A percentile compares a stretch with the other conserved stretches of the same genome.
These are phyloP conservation scores for Tylopilus sp. DNA, from an alignment of 768 basidiomycete genomes.

Conservation along the genomic window DNA sequence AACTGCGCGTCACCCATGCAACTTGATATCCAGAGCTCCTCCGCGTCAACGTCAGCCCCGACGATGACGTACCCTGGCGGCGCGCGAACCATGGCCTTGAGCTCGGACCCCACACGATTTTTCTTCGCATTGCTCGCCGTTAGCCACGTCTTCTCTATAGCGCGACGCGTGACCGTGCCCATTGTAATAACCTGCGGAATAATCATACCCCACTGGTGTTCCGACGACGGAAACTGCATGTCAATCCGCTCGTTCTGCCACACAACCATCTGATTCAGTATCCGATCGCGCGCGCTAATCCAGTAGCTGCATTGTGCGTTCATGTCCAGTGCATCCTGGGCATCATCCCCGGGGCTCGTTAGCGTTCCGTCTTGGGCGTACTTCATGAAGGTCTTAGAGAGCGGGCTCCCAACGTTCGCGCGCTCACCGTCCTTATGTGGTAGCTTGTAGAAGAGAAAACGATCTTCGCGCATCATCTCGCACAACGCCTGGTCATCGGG, in stretches of 20 bases:
- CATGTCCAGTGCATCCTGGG: slow-evolving; percentile 83
- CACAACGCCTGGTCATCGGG: slow-evolving; percentile 57
- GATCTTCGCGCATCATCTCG: slow-evolving; percentile 36
- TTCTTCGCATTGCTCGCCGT: slow-evolving; percentile 98
- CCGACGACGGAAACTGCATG: slow-evolving; percentile 45
- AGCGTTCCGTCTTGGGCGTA: slow-evolving; percentile 85
- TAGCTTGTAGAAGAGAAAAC: slow-evolving; percentile 80
- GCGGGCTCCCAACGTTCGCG: slow-evolving; percentile 92
- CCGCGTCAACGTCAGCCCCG: slow-evolving; percentile 97
- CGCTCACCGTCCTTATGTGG: slow-evolving; percentile 95
- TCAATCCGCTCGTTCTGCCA: slow-evolving; percentile 59
- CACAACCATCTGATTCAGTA: slow-evolving; percentile 89
- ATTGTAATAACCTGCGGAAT: slow-evolving; percentile 95
- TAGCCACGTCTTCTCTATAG: slow-evolving; percentile 97
- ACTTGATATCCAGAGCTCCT: slow-evolving; percentile 98
- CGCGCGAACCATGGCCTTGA: slow-evolving; percentile 96
- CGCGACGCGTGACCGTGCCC: slow-evolving; percentile 97
- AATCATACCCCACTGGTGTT: slow-evolving; percentile 81
- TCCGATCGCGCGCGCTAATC: slow-evolving; percentile 91
- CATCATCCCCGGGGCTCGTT: slow-evolving; percentile 76
- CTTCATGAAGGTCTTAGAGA: slow-evolving; percentile 86
- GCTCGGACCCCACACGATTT: slow-evolving; percentile 96
- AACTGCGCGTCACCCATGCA: slow-evolving; percentile 99
- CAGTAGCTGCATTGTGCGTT: slow-evolving; percentile 96
- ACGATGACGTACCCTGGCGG: slow-evolving; percentile 93